Evolutionary conservation across 805 yeast species (phyloP), one percentile per base, ranked within the genome.

Genomic region (Candida coquimbonensis): DNA sequence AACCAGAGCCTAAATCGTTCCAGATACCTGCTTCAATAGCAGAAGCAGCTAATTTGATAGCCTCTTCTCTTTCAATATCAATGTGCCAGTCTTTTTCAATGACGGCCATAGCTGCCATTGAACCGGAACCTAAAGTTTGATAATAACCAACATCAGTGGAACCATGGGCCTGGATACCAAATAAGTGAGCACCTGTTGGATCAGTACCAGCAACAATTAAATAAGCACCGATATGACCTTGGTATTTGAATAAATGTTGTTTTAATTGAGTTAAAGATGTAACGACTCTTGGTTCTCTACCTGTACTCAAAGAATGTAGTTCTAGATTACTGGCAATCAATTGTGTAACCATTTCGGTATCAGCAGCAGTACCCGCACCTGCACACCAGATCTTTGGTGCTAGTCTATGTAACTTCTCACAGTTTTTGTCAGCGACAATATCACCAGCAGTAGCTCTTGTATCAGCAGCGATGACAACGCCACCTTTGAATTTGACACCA

Each of bases 291-390:
- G 99, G 98, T 56, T 81, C 80, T 55, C 98, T 80, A 49, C 81
- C 81, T 32, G 91, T 81, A 57, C 84, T 81, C 67, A 89, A 72
- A 9, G 95, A 73, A 66, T 91, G 99, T 50, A 93, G 72, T 67
- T 93, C 99, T 53, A 93, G 71, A 64, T 91, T 90, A 35, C 96
- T 87, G 34, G 88, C 80, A 55, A 89, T 89, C 61, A 93, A 74
- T 65, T 89, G 96, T 6, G 99, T 93, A 36, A 93, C 98, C 81
- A 89, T 88, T 65, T 93, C 98, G 12, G 97, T 93, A 64, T 93
- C 99, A 8, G 99, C 98, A 29, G 99, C 99, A n/a, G 99, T 93
- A 66, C 99, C 99, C 4, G 99, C 99, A 60, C 99, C 99, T 43
- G 99, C 99, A 80, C 99, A 91, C 97, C 97, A 91, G 63, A 90